phyloP scores from a whole-genome alignment of 345 rosid genomes.

The Eutrema japonicum region DNA sequence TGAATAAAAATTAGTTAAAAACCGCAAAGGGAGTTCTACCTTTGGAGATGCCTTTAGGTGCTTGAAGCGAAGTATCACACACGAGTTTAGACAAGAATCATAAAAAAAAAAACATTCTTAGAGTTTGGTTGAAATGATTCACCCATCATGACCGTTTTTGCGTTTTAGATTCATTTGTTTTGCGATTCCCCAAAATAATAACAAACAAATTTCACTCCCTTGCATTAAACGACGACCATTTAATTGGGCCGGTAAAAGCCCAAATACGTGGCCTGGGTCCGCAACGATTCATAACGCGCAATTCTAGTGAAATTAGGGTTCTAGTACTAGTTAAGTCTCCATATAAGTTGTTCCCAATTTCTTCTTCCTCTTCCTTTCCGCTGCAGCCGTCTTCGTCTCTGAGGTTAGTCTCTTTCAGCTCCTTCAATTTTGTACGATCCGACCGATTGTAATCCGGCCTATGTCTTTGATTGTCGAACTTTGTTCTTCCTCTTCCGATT shows the following conservation, averaged over 20 bases:
- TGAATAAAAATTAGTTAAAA: no score
- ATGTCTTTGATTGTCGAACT: background rate
- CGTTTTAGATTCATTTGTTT: background rate
- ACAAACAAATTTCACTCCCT: background rate
- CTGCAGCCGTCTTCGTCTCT: slow-evolving; percentile 44
- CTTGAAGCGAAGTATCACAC: no score
- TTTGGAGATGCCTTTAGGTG: no score
- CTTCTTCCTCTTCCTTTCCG: slow-evolving; percentile 20
- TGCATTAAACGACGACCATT: no score
- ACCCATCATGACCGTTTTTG: background rate
- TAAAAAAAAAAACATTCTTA: no score
- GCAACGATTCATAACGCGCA: background rate
- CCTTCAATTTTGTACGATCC: slow-evolving; percentile 1
- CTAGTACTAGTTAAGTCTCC: background rate
- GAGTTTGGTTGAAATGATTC: no score
- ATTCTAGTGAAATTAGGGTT: slow-evolving; percentile 36
- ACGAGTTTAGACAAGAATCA: no score
- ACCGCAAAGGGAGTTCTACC: no score
- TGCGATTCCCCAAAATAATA: background rate
- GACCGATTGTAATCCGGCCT: background rate
- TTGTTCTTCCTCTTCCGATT: background rate
- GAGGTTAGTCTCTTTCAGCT: slow-evolving; percentile 28
- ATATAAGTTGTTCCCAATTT: slow-evolving; percentile 22
- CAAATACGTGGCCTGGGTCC: background rate
- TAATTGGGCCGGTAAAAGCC: background rate